These are phyloP conservation scores for Phytomonas serpens DNA, from an alignment of 208 protist species.

Conservation along the genomic window DNA sequence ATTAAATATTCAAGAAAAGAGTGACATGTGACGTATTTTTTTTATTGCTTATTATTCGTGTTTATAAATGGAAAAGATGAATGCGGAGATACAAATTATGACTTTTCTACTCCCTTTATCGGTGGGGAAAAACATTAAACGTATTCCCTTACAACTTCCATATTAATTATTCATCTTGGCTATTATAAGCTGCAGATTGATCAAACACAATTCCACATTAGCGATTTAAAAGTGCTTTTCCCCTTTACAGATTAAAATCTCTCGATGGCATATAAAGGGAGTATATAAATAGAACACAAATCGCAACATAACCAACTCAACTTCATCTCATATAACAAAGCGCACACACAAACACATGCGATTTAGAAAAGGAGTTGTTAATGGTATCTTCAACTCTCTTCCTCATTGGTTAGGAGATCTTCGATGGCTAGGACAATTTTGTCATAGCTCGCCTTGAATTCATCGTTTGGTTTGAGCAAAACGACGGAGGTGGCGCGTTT, in stretches of 20 bases:
- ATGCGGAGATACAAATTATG: not conserved
- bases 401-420: constrained; percentile 73
- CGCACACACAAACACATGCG: constrained; percentile 11
- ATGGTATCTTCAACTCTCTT: constrained; percentile 4
- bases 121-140: not conserved
- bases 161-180: not conserved
- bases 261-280: not conserved
- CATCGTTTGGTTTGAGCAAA: constrained; percentile 78
- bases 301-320: not conserved
- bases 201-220: not conserved
- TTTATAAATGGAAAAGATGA: not conserved
- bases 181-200: constrained; percentile 15
- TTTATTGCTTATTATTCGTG: not conserved
- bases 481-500: constrained; percentile 92
- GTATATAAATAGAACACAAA: not conserved
- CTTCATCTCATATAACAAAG: not conserved
- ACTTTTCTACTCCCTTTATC: not conserved
- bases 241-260: not conserved
- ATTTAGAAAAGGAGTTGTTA: not conserved
- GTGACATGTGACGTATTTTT: not conserved
- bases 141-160: not conserved
- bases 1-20: not conserved
- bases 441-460: constrained; percentile 79
- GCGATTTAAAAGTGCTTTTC: not conserved
- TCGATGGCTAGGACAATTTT: constrained; percentile 86